These are phyloP conservation scores for Magnolia sinica DNA, from an alignment of 164 flowering plant genomes.

Conservation along the genomic window DNA sequence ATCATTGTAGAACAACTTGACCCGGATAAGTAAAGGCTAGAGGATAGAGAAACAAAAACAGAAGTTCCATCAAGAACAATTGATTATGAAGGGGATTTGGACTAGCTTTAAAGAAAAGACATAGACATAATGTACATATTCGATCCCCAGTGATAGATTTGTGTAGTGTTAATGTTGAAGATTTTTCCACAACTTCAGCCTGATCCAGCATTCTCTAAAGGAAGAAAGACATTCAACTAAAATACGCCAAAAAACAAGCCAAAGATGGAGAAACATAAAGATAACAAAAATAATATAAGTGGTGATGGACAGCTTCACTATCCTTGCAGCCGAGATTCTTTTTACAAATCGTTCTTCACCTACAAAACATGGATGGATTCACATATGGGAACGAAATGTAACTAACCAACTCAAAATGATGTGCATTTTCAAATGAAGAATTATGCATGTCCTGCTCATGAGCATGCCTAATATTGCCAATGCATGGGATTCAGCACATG, in stretches of 20 bases:
- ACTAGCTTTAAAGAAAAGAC: background rate
- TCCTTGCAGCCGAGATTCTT: too few species aligned
- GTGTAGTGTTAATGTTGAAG: constrained; percentile 11
- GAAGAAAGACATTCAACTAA: background rate
- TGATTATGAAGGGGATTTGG: background rate
- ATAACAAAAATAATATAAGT: background rate
- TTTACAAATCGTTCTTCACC: too few species aligned
- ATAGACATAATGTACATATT: constrained; percentile 17
- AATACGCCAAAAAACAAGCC: background rate
- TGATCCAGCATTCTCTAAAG: constrained; percentile 12
- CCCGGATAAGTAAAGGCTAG: constrained; percentile 77
- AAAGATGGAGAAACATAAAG: background rate
- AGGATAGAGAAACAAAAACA: constrained; percentile 7
- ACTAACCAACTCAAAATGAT: too few species aligned
- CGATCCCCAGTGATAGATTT: constrained; percentile 24
- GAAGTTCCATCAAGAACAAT: background rate
- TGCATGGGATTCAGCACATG: too few species aligned
- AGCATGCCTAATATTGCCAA: too few species aligned
- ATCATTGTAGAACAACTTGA: constrained; percentile 66
- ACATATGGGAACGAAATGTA: too few species aligned
- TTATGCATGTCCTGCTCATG: too few species aligned
- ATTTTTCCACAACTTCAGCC: constrained; percentile 12
- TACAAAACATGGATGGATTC: too few species aligned
- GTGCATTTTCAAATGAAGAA: too few species aligned
- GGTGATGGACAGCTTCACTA: too few species aligned